Conservation (phyloP, 768 basidiomycete genomes). For the Psilocybe sp. region DNA sequence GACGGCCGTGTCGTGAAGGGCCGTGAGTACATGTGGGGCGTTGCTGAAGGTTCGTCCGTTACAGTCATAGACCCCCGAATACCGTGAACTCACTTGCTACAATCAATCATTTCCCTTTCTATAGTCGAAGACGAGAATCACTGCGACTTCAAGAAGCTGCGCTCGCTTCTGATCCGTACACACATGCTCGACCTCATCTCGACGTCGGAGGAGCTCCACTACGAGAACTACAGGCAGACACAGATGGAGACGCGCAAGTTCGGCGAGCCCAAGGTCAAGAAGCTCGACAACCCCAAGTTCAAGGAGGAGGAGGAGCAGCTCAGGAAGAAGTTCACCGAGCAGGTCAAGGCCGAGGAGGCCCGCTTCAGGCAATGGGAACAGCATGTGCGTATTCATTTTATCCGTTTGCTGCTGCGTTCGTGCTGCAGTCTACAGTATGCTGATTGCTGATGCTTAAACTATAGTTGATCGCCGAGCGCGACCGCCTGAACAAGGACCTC, state of each 20-base stretch:
- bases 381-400: constrained; percentile 59
- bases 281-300: constrained; percentile 99
- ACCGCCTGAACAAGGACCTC: constrained; percentile 98
- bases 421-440: not conserved
- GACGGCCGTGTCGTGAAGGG: constrained; percentile 96
- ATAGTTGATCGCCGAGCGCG: constrained; percentile 96
- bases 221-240: constrained; percentile 95
- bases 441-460: constrained; percentile 12
- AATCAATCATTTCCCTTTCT: constrained; percentile 1
- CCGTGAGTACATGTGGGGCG: constrained; percentile 98
- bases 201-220: constrained; percentile 93
- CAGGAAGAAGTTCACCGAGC: constrained; percentile 97
- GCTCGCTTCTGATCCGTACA: constrained; percentile 91
- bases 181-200: constrained; percentile 98
- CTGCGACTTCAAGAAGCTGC: constrained; percentile 98
- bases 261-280: constrained; percentile 97
- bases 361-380: constrained; percentile 99
- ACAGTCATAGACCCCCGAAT: not conserved
- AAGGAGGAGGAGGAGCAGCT: constrained; percentile 98
- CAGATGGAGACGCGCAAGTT: constrained; percentile 99
- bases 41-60: constrained; percentile 80
- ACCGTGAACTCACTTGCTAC: too few species aligned
- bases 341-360: constrained; percentile 98
- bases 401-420: constrained; percentile 3
- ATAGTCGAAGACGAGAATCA: constrained; percentile 98